A percentile compares a stretch with the other conserved stretches of the same genome.
These are phyloP conservation scores for Venturia nashicola DNA, from an alignment of 2,329 filamentous ascomycete species.

Conservation along the genomic window DNA sequence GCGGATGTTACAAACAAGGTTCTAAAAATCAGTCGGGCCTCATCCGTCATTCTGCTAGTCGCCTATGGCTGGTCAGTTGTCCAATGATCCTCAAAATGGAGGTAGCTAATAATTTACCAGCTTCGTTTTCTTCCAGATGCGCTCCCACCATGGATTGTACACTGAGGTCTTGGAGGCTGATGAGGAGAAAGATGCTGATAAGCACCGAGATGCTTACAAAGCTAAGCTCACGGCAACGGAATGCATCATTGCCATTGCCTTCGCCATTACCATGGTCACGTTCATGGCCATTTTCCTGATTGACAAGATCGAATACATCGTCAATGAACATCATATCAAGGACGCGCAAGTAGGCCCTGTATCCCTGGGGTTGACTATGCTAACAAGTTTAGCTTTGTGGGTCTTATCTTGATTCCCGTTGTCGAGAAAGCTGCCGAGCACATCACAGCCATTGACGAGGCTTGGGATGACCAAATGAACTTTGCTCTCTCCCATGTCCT, in stretches of 20 bases:
- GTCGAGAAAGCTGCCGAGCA: slow-evolving; percentile 84
- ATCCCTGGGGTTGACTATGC: background rate
- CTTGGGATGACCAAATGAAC: slow-evolving; percentile 74
- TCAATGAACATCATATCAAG: slow-evolving; percentile 34
- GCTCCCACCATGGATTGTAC: slow-evolving; percentile 67
- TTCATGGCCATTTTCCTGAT: slow-evolving; percentile 69
- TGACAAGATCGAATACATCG: slow-evolving; percentile 54
- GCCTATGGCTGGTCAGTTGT: slow-evolving; percentile 39
- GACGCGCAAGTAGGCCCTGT: slow-evolving; percentile 15
- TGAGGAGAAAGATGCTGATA: slow-evolving; percentile 54
- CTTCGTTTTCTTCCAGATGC: slow-evolving; percentile 59
- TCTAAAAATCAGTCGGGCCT: slow-evolving; percentile 46
- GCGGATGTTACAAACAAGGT: slow-evolving; percentile 39
- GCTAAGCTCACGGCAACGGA: slow-evolving; percentile 66
- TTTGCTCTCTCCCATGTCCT: slow-evolving; percentile 77
- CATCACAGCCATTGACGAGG: slow-evolving; percentile 72
- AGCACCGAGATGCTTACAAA: slow-evolving; percentile 45
- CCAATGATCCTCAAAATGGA: background rate
- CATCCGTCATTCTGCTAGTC: slow-evolving; percentile 57
- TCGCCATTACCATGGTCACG: slow-evolving; percentile 58
- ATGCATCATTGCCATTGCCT: slow-evolving; percentile 49
- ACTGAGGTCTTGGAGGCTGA: slow-evolving; percentile 62
- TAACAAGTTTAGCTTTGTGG: slow-evolving; percentile 42
- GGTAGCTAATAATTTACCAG: background rate
- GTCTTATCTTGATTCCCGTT: slow-evolving; percentile 67